These are phyloP conservation scores for Wallacemonas collosoma DNA, from an alignment of 208 protist species.

Conservation along the genomic window DNA sequence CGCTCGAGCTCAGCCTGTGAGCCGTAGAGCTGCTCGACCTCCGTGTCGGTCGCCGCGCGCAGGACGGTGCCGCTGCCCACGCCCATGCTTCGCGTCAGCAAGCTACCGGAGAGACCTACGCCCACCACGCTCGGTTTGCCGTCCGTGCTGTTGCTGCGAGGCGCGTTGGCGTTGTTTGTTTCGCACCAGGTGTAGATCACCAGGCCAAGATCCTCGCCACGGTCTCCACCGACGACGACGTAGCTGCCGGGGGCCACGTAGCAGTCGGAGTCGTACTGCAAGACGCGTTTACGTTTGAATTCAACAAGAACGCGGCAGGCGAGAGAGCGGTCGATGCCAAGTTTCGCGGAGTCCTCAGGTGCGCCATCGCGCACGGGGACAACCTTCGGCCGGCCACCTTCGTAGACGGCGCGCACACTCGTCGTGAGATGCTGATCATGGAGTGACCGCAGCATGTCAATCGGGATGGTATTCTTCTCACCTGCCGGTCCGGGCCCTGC, in stretches of 20 bases:
- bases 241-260: slow-evolving; percentile 82
- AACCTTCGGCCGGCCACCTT: slow-evolving; percentile 63
- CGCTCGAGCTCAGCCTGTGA: slow-evolving; percentile 80
- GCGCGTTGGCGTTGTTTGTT: slow-evolving; percentile 6
- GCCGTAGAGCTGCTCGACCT: slow-evolving; percentile 74
- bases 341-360: slow-evolving; percentile 41
- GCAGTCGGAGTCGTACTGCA: slow-evolving; percentile 79
- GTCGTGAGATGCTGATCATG: slow-evolving; percentile 89
- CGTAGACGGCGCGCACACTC: slow-evolving; percentile 49
- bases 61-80: slow-evolving; percentile 82
- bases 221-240: slow-evolving; percentile 87
- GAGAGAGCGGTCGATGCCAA: slow-evolving; percentile 57
- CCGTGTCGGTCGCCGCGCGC: slow-evolving; percentile 52
- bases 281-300: slow-evolving; percentile 87
- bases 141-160: neutral
- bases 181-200: slow-evolving; percentile 87
- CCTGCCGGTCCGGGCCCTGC: too few species aligned
- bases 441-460: slow-evolving; percentile 94
- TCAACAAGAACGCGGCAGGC: slow-evolving; percentile 88
- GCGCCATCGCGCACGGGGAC: slow-evolving; percentile 38
- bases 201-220: slow-evolving; percentile 86
- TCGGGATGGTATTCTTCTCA: slow-evolving; percentile 86
- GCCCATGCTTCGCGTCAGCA: slow-evolving; percentile 61
- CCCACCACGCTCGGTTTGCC: slow-evolving; percentile 38
- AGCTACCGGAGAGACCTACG: slow-evolving; percentile 60